Conservation (phyloP, 164 flowering plant genomes). For the Amborella trichopoda region DNA sequence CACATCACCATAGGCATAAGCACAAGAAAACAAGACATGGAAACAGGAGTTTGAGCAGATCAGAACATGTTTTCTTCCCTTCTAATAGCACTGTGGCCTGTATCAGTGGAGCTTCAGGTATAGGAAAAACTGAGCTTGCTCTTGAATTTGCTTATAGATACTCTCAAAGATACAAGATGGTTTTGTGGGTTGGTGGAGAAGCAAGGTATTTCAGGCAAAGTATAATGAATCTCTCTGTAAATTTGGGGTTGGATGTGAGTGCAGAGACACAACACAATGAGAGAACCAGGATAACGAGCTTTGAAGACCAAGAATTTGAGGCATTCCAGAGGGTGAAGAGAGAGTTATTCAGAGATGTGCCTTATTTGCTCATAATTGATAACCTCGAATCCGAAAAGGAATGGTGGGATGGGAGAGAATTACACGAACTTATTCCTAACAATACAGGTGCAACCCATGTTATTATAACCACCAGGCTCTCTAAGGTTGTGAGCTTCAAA, state of each 20-base stretch:
- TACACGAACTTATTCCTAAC: conserved; percentile 67
- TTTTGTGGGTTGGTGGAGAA: conserved; percentile 88
- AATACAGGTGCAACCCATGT: conserved; percentile 81
- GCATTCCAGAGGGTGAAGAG: conserved; percentile 81
- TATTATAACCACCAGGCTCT: conserved; percentile 58
- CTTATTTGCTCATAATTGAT: conserved; percentile 71
- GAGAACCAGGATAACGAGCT: conserved; percentile 68
- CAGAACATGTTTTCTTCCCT: conserved; percentile 8
- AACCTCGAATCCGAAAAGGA: conserved; percentile 77
- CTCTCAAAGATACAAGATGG: conserved; percentile 75
- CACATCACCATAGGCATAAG: conserved; percentile 37
- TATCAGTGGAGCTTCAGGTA: conserved; percentile 55
- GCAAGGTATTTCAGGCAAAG: conserved; percentile 73
- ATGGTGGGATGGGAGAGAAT: conserved; percentile 88
- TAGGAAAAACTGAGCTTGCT: conserved; percentile 86
- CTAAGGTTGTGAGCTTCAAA: conserved; percentile 63
- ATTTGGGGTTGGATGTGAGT: conserved; percentile 69
- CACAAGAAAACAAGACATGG: conserved; percentile 57
- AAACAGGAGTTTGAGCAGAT: conserved; percentile 20
- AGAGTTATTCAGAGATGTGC: conserved; percentile 75
- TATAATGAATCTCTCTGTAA: conserved; percentile 50
- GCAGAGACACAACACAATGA: conserved; percentile 70
- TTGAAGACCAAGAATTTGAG: conserved; percentile 82
- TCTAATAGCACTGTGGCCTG: conserved; percentile 30
- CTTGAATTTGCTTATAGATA: conserved; percentile 70